Conservation (phyloP, 805 yeast genomes). For the Monosporozyma aquatica region DNA sequence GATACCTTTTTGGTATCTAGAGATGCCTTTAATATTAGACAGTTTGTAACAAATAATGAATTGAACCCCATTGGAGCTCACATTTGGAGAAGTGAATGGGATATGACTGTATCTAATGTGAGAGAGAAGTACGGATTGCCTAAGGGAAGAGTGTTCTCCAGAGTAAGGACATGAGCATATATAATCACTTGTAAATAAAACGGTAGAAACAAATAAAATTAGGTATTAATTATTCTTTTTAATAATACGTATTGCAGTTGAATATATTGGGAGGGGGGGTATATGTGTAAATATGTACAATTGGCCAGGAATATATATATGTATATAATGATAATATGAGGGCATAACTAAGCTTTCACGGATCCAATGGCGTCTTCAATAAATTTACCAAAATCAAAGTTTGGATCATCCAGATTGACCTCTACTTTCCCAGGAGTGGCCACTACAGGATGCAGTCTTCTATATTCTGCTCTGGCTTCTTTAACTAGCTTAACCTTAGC, state of each 20-base stretch:
- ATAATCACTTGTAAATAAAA: not conserved
- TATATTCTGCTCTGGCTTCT: slow-evolving; percentile 85
- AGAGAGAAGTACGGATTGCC: slow-evolving; percentile 68
- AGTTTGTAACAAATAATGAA: slow-evolving; percentile 45
- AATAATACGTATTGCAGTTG: not conserved
- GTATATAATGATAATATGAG: not conserved
- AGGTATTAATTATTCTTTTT: not conserved
- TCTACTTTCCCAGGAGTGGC: slow-evolving; percentile 24
- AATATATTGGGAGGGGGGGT: no score
- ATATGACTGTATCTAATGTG: slow-evolving; percentile 57
- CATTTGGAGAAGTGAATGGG: slow-evolving; percentile 81
- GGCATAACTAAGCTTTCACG: slow-evolving; percentile 24
- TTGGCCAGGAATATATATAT: not conserved
- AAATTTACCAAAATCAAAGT: slow-evolving; percentile 72
- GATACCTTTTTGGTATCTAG: slow-evolving; percentile 23
- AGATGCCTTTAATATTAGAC: slow-evolving; percentile 61
- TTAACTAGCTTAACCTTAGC: slow-evolving; percentile 66
- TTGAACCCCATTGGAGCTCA: slow-evolving; percentile 85
- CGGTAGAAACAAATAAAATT: not conserved
- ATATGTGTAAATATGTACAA: not conserved
- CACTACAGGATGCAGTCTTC: slow-evolving; percentile 45
- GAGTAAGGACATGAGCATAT: slow-evolving; percentile 34
- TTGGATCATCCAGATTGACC: slow-evolving; percentile 77
- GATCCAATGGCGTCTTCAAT: slow-evolving; percentile 58
- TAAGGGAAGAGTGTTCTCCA: slow-evolving; percentile 64